A percentile compares a stretch with the other conserved stretches of the same genome.
Conservation (phyloP, 192 early-diverging fungal species). For the Paraglomus occultum region DNA sequence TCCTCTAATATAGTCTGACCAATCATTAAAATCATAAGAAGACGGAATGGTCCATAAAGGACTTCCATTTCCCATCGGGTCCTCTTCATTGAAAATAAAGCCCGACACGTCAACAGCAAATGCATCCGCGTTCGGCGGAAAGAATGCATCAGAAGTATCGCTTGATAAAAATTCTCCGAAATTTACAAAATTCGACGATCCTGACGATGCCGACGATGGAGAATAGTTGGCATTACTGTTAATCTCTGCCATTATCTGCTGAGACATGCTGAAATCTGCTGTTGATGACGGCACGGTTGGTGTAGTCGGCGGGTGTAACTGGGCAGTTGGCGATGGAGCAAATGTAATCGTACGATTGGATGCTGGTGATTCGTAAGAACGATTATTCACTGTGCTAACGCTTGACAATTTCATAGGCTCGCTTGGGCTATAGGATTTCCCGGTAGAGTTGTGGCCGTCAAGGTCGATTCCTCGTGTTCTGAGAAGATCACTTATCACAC, state of each 20-base stretch:
- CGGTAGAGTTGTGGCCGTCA: conserved; percentile 8
- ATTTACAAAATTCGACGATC: not conserved
- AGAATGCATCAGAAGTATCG: conserved; percentile 2
- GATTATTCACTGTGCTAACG: too few relatives aligned
- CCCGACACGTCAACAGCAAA: conserved; percentile 16
- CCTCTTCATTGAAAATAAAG: conserved; percentile 18
- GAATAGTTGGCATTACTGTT: not conserved
- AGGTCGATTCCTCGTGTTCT: conserved; percentile 10
- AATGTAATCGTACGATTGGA: not conserved
- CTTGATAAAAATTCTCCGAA: not conserved
- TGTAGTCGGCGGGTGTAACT: not conserved
- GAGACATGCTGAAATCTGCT: not conserved
- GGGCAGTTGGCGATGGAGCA: conserved; percentile 4
- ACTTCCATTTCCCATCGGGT: conserved; percentile 5
- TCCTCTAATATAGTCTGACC: too few relatives aligned
- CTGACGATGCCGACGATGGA: not conserved
- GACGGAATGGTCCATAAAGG: conserved; percentile 5
- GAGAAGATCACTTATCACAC: conserved; percentile 9
- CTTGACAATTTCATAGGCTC: too few relatives aligned
- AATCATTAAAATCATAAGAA: too few relatives aligned
- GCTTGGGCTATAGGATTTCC: not conserved
- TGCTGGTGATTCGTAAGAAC: too few relatives aligned
- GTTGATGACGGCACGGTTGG: not conserved
- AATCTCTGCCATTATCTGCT: not conserved
- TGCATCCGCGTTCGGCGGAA: conserved; percentile 21